Percentiles rank a stretch among this genome's conserved stretches.
phyloP scores from a whole-genome alignment of 1,284 basidiomycete species.

The Hypsizygus ulmarius region DNA sequence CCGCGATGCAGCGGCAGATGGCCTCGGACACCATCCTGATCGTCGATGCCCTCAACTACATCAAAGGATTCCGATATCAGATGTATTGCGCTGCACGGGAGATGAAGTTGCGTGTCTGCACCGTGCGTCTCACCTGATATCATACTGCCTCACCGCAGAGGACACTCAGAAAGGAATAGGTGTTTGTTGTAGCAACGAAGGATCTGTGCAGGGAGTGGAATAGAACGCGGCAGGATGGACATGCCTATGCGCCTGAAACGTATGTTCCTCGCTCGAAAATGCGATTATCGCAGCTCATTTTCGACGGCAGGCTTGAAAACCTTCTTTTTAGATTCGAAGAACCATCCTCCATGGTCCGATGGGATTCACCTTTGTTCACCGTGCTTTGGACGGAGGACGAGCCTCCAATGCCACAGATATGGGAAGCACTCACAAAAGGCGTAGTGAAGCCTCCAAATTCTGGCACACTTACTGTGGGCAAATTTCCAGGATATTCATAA shows the following conservation, averaged over 20 bases:
- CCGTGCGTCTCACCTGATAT: constrained; percentile 62
- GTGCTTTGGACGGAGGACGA: constrained; percentile 73
- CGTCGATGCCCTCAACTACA: constrained; percentile 92
- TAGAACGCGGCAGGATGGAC: constrained; percentile 42
- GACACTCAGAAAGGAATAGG: constrained; percentile 37
- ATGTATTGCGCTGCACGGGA: constrained; percentile 96
- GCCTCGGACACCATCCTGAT: constrained; percentile 78
- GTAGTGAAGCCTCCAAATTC: constrained; percentile 84
- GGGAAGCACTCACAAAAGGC: constrained; percentile 79
- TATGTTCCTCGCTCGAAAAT: constrained; percentile 30
- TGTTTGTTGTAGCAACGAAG: constrained; percentile 78
- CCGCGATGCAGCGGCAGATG: constrained; percentile 78
- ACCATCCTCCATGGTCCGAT: constrained; percentile 94
- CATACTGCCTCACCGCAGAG: not conserved
- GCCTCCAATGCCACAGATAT: constrained; percentile 73
- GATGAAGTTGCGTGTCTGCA: constrained; percentile 81
- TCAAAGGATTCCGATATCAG: constrained; percentile 97
- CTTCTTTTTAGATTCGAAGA: constrained; percentile 91
- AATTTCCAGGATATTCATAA: not conserved
- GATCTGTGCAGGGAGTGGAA: constrained; percentile 83
- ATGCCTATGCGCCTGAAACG: constrained; percentile 73
- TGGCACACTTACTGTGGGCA: constrained; percentile 75
- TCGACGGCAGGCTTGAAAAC: constrained; percentile 73
- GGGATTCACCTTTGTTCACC: constrained; percentile 95
- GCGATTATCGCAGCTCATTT: not conserved